Evolutionary conservation across 257 asterid genomes (phyloP), one percentile per base, ranked within the genome.

Genomic region (Rauvolfia tetraphylla): DNA sequence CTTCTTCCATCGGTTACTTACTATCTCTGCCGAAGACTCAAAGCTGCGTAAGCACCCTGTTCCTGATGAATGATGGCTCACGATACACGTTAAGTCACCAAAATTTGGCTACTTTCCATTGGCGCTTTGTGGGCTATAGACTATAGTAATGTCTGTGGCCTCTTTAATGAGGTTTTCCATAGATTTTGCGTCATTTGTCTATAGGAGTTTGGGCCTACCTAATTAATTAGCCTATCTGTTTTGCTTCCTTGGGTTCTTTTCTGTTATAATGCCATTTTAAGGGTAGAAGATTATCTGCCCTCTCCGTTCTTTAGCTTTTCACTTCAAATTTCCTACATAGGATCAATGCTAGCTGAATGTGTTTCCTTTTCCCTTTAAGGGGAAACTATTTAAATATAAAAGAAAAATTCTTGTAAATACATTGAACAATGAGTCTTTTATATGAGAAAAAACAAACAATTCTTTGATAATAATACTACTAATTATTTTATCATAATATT

Each of bases 21-120:
- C 38, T 31, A 1, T 15, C 23, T 34, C 17, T 17, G 41, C 71
- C 25, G 17, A 20, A 29, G 20, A 7, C 46, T 23, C 18, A 6
- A 29, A 34, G 13, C 25, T 23, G 36, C 3, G n/a, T 10, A 7
- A 4, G 22, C 70, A 58, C 56, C 11, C 54, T 23, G 72, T 72
- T 27, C 71, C 72, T 15, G 12, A 44, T 48, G 68, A 48, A 75
- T 77, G 34, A 69, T 69, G 83, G 73, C 69, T 68, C 79, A 10
- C 1, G 8, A 18, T 49, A 14, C 53, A 46, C 53, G 53, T 31
- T n/a, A 3, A 17, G 13, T 15, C 41, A 63, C 20, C 42, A 14
- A 4, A 34, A 17, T 36, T 66, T 66, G 71, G 38, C 49, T 18
- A 65, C 70, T 65, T 61, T 34, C 13, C 23, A 18, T 63, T 57